phyloP scores from a whole-genome alignment of 495 filamentous ascomycete genomes.

The Neurospora sp. region DNA sequence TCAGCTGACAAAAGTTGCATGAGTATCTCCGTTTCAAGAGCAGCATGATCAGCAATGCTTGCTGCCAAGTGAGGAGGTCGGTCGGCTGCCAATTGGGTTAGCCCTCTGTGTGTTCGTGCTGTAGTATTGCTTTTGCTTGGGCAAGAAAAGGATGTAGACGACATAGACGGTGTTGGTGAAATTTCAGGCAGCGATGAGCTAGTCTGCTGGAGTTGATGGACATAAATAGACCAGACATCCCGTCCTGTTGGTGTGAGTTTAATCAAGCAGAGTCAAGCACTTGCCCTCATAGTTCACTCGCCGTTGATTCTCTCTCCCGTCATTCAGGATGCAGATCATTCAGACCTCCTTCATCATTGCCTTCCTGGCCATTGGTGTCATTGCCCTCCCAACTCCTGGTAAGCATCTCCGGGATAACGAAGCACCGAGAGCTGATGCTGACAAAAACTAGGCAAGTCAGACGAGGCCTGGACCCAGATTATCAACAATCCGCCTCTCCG shows the following conservation, averaged over 20 bases:
- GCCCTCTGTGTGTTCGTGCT: not conserved
- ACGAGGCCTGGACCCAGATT: not conserved
- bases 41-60: not conserved
- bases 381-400: constrained; percentile 1
- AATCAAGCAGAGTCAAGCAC: not conserved
- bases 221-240: not conserved
- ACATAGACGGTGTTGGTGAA: not conserved
- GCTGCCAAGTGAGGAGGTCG: not conserved
- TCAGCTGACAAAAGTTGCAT: not conserved
- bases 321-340: not conserved
- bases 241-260: not conserved
- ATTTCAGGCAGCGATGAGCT: not conserved
- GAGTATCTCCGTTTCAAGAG: not conserved
- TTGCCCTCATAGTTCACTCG: not conserved
- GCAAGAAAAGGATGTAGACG: not conserved
- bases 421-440: not conserved
- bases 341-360: constrained; percentile 1
- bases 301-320: not conserved
- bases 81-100: not conserved
- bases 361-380: not conserved
- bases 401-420: not conserved
- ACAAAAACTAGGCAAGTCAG: not conserved
- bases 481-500: not conserved
- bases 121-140: not conserved
- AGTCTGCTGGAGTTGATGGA: not conserved